Evolutionary conservation across 805 yeast species (phyloP), one percentile per base, ranked within the genome.

Genomic region (Saccharomycopsis babjevae): DNA sequence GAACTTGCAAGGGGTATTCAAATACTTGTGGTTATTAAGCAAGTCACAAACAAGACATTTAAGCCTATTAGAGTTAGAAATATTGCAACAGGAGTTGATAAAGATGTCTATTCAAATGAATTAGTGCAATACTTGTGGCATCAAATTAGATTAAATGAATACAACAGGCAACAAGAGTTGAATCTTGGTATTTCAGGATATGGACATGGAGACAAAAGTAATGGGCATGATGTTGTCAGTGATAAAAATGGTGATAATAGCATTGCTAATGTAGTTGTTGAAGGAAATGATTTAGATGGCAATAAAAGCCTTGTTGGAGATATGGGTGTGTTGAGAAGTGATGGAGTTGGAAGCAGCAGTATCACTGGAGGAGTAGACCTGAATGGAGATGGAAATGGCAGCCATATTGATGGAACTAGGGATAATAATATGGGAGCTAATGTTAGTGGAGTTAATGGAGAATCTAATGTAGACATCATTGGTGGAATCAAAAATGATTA

Each of bases 1-100:
- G 52, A 46, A 22, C 28, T 15, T 13, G 68, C 96, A 88, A 58
- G 56, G 4, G 61, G 64, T 3, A 42, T 58, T 10, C 43, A 83
- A 56, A 85, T 94, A 88, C 75, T 92, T 1, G 80, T 94, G 6
- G 74, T 88, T 40, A 83, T 93, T 58, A 89, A 89, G 68, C 96
- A 89, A 63, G 60, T 68, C 50, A 68, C 71, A 22, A 78, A 79
- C 61, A 77, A 80, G 61, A 82, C 80, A 60, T 89, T 82, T 72
- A 92, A 91, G 69, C 93, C 97, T 1, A 70, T 93, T 56, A 81
- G 86, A 65, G 76, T 93, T 40, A 85, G 83, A 68, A 86, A 88
- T 65, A 64, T 90, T 57, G 79, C 77, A 2, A 77, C 79, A 5
- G 77, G 77, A 50, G 74, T 77, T 5, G 99, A 94, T 68, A 70